phyloP scores from a whole-genome alignment of 2,329 filamentous ascomycete genomes.

The Claviceps arundinis region DNA sequence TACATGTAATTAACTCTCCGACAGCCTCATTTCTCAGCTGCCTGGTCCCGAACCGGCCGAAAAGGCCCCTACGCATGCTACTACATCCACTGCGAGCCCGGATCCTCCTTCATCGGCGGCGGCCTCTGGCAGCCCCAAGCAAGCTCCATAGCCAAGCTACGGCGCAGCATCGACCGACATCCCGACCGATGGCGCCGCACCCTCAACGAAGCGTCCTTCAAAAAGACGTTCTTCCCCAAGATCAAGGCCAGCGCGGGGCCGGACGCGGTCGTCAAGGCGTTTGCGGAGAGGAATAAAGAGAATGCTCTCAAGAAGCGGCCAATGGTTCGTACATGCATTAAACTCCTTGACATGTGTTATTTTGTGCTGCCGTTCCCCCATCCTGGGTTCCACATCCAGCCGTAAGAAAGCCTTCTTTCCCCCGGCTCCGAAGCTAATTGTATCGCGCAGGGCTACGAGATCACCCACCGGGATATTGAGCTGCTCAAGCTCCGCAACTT shows the following conservation, averaged over 20 bases:
- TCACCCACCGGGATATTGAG: conserved; percentile 65
- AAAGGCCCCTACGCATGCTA: conserved; percentile 84
- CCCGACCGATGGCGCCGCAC: conserved; percentile 56
- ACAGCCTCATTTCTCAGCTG: conserved; percentile 68
- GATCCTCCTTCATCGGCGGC: conserved; percentile 60
- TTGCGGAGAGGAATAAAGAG: conserved; percentile 54
- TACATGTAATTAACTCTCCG: background rate
- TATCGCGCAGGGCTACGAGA: conserved; percentile 51
- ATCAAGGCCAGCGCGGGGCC: conserved; percentile 18
- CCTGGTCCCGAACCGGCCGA: conserved; percentile 75
- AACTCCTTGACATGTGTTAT: too few species aligned
- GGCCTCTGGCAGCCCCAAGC: conserved; percentile 72
- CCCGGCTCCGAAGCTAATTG: background rate
- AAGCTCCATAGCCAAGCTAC: conserved; percentile 49
- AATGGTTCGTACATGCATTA: conserved; percentile 41
- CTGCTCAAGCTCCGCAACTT: conserved; percentile 72
- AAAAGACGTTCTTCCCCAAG: conserved; percentile 47
- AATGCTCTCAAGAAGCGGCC: conserved; percentile 75
- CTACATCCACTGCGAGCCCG: conserved; percentile 72
- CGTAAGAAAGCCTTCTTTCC: background rate
- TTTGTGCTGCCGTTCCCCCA: too few species aligned
- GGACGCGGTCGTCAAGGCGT: conserved; percentile 52
- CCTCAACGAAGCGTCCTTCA: conserved; percentile 47
- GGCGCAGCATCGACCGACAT: conserved; percentile 61
- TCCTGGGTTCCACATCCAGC: too few species aligned